Evolutionary conservation across 1,284 basidiomycete genomes (phyloP), one percentile per base, ranked within the genome.

Genomic region (Retiboletus fuscus): DNA sequence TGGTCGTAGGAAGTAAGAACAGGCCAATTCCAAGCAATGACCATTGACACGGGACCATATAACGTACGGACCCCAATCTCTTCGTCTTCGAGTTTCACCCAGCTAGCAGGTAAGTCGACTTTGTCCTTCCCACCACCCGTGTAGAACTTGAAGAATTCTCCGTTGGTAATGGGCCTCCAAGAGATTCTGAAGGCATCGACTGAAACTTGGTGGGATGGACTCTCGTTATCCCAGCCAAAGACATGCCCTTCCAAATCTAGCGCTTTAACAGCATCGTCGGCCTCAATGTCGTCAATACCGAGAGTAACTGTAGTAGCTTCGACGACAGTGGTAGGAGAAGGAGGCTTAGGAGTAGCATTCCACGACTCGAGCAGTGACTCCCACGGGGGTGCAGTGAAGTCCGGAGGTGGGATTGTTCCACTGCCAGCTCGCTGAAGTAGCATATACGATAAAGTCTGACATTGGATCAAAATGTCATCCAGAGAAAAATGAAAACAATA

Each of bases 141-240:
- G 77, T 89, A 93, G 76, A 91, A 93, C 55, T 87, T 79, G 76
- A 88, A 88, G 79, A 92, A 94, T 76, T 95, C 87, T 22, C 91
- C 91, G 77, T 99, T 99, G 64, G 92, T 94, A 63, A 99, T 87
- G 2, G 96, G 96, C 71, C 94, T 86, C 86, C 94, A 94, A 57
- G 93, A 92, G 66, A 98, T 92, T 72, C 86, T 87, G 85, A 98
- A 92, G 67, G 86, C 66, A 39, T 84, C 86, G 13, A 95, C 89
- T 0, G 87, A 76, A 20, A 92, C 88, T 24, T 80, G 80, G 30
- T 93, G 85, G 73, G 84, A 84, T 3, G 96, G 96, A 78, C 92
- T 87, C 85, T 99, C 97, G 77, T 96, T 97, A 82, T 99, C 98
- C 97, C 97, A 99, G 0, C 97, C 98, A 79, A 95, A 96, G 73